Conservation (phyloP, 768 basidiomycete species). For the Coprinopsis strossmayeri region DNA sequence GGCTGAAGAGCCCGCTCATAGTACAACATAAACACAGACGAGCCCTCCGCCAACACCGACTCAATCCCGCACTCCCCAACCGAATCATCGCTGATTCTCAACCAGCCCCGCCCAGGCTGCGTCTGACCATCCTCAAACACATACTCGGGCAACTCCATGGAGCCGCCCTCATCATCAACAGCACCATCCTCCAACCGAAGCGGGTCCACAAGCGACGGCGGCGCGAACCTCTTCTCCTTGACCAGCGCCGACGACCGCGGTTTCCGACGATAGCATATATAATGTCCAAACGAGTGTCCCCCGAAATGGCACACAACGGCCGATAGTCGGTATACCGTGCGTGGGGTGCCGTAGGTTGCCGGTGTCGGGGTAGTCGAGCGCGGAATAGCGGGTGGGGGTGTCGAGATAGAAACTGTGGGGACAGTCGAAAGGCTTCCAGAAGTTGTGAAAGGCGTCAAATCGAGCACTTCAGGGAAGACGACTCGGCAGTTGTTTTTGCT, state of each 20-base stretch:
- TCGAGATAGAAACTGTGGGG: slow-evolving; percentile 67
- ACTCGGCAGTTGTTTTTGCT: slow-evolving; percentile 83
- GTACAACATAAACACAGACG: slow-evolving; percentile 87
- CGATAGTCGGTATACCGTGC: slow-evolving; percentile 78
- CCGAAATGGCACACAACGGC: slow-evolving; percentile 93
- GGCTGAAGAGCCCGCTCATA: slow-evolving; percentile 64
- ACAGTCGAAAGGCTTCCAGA: slow-evolving; percentile 67
- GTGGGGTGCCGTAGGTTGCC: slow-evolving; percentile 32
- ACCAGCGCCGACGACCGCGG: slow-evolving; percentile 45
- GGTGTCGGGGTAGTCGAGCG: slow-evolving; percentile 14
- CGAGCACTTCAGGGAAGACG: slow-evolving; percentile 80
- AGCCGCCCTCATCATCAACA: slow-evolving; percentile 11
- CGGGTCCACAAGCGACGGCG: slow-evolving; percentile 27
- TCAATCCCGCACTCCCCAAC: slow-evolving; percentile 74
- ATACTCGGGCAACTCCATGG: slow-evolving; percentile 2
- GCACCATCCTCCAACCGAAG: slow-evolving; percentile 20
- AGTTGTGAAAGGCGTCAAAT: slow-evolving; percentile 85
- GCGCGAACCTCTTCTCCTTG: slow-evolving; percentile 29
- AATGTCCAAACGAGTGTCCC: slow-evolving; percentile 90
- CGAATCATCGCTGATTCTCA: slow-evolving; percentile 81
- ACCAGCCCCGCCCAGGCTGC: slow-evolving; percentile 67
- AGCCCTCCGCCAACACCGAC: slow-evolving; percentile 65
- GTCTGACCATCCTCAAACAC: slow-evolving; percentile 15
- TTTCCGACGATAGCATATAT: slow-evolving; percentile 84
- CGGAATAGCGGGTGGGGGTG: slow-evolving; percentile 37